Base-by-base conservation (phyloP, 371 early-diverging fungal species). In the Rhizopus delemar region DNA sequence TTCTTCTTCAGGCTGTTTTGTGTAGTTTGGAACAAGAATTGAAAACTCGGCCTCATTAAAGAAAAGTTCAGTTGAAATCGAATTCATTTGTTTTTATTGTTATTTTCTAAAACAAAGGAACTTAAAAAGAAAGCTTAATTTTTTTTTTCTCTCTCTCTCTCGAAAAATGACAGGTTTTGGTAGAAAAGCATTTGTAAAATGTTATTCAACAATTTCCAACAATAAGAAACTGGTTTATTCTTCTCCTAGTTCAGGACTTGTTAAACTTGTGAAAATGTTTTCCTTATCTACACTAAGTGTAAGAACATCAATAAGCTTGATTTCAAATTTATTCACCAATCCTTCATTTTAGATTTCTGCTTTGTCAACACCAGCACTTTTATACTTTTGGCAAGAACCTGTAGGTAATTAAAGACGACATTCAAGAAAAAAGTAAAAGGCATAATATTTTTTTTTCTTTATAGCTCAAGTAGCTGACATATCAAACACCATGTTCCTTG, bases 21-120 rank as follows among this genome's bases (percentile, higher is more conserved):
- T 68, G 32, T 81, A 50, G 52, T 77, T 82, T 16, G 93, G 92
- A 52, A 90, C 85, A 59, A 90, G 62, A 53, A 92, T 81, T 52
- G 83, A 80, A 60, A 86, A 78, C 52, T 91, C 75, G 3, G 89
- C 79, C 39, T 80, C 78, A 60, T 78, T 78, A 43, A 78, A 78
- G 45, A 78, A 72, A 4, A 73, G 57, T 49, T 78, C 78, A 13
- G 71, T 65, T 9, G 64, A 64, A 54, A 64, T 59, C 5, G 64
- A 64, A 15, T 41, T 41, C 64, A 64, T 64, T 15, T 49, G 22
- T 22, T 22, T 22, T 22, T 22, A 22, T 22, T 22, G 22, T 2
- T 22, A 22, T 22, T 22, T 22, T 22, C 22, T 22, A 22, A 22
- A 22, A 22, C 22, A 22, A 22, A 22, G 22, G 22, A 22, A 22